phyloP scores from a whole-genome alignment of 2,329 filamentous ascomycete species.

The Parascedosporium putredinis region DNA sequence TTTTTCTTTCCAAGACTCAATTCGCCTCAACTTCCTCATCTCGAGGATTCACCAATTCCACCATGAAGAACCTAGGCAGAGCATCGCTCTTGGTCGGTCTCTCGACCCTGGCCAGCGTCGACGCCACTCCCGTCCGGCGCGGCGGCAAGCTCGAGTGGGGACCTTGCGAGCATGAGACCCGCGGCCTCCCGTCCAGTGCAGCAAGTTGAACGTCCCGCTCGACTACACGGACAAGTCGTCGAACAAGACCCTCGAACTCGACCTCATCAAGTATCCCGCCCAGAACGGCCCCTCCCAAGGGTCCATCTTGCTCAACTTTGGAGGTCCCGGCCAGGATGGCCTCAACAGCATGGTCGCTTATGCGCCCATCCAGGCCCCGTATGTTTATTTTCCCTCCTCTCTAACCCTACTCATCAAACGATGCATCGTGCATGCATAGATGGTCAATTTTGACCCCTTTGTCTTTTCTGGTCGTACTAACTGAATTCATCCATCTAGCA shows the following conservation, averaged over 20 bases:
- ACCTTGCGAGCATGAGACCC: not conserved
- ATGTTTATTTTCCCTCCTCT: too few relatives aligned
- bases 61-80: not conserved
- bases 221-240: constrained; percentile 24
- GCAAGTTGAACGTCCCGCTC: constrained; percentile 25
- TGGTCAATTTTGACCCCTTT: not conserved
- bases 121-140: not conserved
- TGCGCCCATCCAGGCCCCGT: constrained; percentile 1
- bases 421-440: too few relatives aligned
- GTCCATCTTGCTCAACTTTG: constrained; percentile 29
- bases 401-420: too few relatives aligned
- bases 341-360: constrained; percentile 3
- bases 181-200: constrained; percentile 19
- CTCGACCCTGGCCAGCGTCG: not conserved
- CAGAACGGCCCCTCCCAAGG: constrained; percentile 20
- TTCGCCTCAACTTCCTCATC: too few relatives aligned
- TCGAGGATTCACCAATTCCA: too few relatives aligned
- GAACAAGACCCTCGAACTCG: constrained; percentile 19
- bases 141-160: not conserved
- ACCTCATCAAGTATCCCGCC: constrained; percentile 22
- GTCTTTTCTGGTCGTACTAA: too few relatives aligned
- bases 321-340: constrained; percentile 21
- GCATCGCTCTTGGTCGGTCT: not conserved
- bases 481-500: constrained; percentile 5
- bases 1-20: too few relatives aligned